These are phyloP conservation scores for Cordyceps fumosorosea DNA, from an alignment of 2,329 filamentous ascomycete species.

Conservation along the genomic window DNA sequence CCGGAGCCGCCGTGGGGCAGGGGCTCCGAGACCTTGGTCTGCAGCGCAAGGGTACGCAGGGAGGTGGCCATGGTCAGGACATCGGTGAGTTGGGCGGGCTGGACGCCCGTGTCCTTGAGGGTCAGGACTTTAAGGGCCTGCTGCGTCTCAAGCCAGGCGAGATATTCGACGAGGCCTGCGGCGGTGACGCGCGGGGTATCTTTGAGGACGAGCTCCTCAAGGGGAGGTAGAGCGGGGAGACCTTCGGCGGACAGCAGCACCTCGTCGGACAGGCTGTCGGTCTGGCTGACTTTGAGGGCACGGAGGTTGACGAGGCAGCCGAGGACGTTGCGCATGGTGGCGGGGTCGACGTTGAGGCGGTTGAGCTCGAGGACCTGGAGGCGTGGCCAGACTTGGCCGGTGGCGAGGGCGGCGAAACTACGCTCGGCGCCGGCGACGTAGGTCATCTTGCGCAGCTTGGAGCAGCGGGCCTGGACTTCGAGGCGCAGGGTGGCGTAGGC, in stretches of 20 bases:
- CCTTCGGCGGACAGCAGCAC: conserved; percentile 61
- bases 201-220: conserved; percentile 67
- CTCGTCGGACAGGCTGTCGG: conserved; percentile 66
- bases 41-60: conserved; percentile 51
- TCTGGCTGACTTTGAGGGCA: conserved; percentile 67
- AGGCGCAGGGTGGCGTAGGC: conserved; percentile 69
- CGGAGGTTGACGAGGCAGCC: conserved; percentile 59
- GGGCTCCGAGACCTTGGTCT: conserved; percentile 41
- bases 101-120: conserved; percentile 65
- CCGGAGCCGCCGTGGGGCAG: conserved; percentile 39
- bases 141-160: conserved; percentile 54
- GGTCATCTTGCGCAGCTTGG: conserved; percentile 81
- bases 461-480: conserved; percentile 77
- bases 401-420: conserved; percentile 63
- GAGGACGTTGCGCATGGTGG: conserved; percentile 64
- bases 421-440: conserved; percentile 74
- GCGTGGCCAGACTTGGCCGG: conserved; percentile 59
- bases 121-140: conserved; percentile 60
- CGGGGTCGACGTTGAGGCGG: conserved; percentile 62
- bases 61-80: conserved; percentile 51
- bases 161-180: conserved; percentile 61
- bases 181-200: conserved; percentile 66
- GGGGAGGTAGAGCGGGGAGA: conserved; percentile 65
- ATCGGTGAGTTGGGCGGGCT: conserved; percentile 52
- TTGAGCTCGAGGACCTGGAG: conserved; percentile 69